Evolutionary conservation across 2,329 filamentous ascomycete genomes (phyloP), one percentile per base, ranked within the genome.

Genomic region (Lasiodiplodia theobromae): DNA sequence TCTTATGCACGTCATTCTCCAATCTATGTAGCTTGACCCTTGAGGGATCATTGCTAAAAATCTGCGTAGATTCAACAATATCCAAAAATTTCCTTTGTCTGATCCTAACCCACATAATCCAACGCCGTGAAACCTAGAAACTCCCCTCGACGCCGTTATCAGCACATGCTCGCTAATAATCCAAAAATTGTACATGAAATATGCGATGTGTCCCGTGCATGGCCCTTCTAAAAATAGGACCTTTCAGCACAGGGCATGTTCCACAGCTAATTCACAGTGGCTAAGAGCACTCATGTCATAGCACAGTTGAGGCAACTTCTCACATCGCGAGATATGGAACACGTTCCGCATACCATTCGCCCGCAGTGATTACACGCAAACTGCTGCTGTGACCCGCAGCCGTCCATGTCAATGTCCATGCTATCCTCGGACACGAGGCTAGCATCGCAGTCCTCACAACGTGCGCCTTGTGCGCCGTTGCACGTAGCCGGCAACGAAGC

Each of bases 391-490:
- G 72, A 10, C 7, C 23, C 67, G 66, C 74, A 16, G 49, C 70
- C 76, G 66, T 80, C 81, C 65, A 79, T 68, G 51, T 81, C 78
- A 68, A 81, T 44, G 5, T 80, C 78, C 70, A 82, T 68, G 0
- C 72, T 75, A 21, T 78, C 76, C 1, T 77, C 75, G 2, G 69
- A 63, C 10, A 72, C 70, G 3, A 85, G 69, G 4, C 68, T 18
- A 8, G 76, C 66, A 64, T 84, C 82, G 73, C 83, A 85, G 70
- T 84, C 82, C 21, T 84, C 81, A 69, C 83, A 84, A 14, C 74
- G 74, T 68, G 74, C 72, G 4, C 69, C 67, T 8, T 73, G 47
- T 8, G 34, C 28, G 21, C 51, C 49, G 14, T 57, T 47, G 28
- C 56, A 31, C 25, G 34, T 21, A 52, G 54, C 70, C 28, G 57